Evolutionary conservation across 257 asterid genomes (phyloP).

Genomic region (Paraleonurus japonicus): DNA sequence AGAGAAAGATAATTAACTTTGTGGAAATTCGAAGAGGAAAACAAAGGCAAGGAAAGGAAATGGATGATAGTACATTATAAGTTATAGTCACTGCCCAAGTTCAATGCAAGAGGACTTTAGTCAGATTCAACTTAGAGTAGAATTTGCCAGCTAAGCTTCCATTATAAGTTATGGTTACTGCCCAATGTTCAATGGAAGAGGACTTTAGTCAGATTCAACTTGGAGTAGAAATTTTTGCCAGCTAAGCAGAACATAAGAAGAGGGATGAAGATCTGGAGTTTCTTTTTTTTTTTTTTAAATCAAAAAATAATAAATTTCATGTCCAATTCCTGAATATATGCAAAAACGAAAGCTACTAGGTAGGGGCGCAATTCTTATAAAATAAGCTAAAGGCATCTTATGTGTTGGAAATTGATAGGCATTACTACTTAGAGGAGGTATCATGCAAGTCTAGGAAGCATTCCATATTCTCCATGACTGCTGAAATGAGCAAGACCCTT

Average conservation of each 20-base stretch:
- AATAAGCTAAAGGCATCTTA: neutral
- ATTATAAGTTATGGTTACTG: neutral
- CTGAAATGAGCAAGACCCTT: slow-evolving; percentile 2
- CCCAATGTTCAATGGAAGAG: neutral
- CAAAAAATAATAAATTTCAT: neutral
- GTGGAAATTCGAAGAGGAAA: neutral
- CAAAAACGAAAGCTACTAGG: neutral
- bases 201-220: neutral
- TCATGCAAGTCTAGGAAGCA: neutral
- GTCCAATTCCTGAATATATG: neutral
- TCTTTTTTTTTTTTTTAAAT: too few species aligned
- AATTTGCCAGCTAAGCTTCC: neutral
- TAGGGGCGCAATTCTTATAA: neutral
- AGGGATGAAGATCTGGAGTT: neutral
- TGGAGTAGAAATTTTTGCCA: neutral
- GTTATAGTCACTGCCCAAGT: neutral
- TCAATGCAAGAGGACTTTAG: neutral
- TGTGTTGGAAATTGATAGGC: neutral
- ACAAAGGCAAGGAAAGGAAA: neutral
- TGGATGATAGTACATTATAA: neutral
- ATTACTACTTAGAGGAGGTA: neutral
- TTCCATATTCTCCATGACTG: neutral
- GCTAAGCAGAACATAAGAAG: slow-evolving; percentile 4
- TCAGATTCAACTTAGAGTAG: neutral
- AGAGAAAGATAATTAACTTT: neutral